Base-by-base conservation (phyloP, 2,329 filamentous ascomycete species). In the Emmonsiellopsis sp. region DNA sequence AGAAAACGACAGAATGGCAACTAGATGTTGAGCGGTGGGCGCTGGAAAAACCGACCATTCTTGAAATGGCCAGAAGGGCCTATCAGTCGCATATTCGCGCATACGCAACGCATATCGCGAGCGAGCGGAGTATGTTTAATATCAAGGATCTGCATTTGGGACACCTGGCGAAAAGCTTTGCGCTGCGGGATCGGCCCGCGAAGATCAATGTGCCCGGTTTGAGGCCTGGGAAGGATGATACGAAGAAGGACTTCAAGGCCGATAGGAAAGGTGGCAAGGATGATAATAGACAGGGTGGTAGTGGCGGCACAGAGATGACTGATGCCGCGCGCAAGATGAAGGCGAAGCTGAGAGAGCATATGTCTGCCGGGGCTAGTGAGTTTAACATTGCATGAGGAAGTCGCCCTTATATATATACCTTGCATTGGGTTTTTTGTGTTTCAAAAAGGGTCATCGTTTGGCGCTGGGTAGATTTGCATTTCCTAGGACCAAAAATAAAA, bases 21-120 rank as follows among this genome's bases (percentile, higher is more conserved):
- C 73, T 87, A 50, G 78, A 83, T 32, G 69, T 84, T 20, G 84
- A 87, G 66, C 76, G 83, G 16, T 86, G 83, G 82, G 76, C 80
- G 1, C 68, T 84, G 7, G 79, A 82, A 37, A 80, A 85, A 52
- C 74, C 81, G 0, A 82, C 82, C 53, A 81, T 87, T 40, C 80
- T 95, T 4, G 89, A 95, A 62, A 80, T 90, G 63, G 92, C 87
- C 0, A 82, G 89, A 16, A 83, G 88, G 60, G 93, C 86, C 0
- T 98, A 88, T 74, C 89, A 94, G 66, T 93, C 88, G 50, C 91
- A 97, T 65, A 85, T 98, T 52, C 81, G 93, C 52, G 93, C 93
- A 0, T 98, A 98, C 68, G 90, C 93, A 2, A 98, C 93, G 0
- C 93, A 98, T 70, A 82, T 92, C 31, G 85, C 87, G 32, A 84